Evolutionary conservation across 345 rosid genomes (phyloP).

Genomic region (Excoecaria cochinchinensis): DNA sequence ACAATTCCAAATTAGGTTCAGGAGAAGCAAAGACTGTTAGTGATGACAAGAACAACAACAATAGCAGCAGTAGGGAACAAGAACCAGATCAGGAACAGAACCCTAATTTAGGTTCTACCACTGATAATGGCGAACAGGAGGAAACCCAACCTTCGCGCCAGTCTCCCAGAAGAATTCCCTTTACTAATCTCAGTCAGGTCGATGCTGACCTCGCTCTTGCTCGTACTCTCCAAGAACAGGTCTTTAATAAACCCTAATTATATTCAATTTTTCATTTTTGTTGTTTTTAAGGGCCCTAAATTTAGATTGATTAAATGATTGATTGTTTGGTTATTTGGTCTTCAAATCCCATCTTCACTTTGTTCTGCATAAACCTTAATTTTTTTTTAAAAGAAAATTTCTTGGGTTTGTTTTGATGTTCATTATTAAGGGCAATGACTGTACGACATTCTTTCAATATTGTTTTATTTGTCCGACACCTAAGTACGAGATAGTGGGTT

Average conservation of each 20-base stretch:
- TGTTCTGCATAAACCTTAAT: background rate
- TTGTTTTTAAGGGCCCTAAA: background rate
- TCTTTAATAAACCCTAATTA: slow-evolving; percentile 14
- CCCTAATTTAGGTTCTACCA: slow-evolving; percentile 32
- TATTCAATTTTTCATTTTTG: background rate
- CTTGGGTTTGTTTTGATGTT: background rate
- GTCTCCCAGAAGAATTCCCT: slow-evolving; percentile 65
- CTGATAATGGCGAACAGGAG: slow-evolving; percentile 19
- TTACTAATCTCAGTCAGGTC: slow-evolving; percentile 72
- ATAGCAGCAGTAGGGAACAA: slow-evolving; percentile 9
- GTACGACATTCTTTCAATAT: background rate
- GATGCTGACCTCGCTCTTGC: slow-evolving; percentile 97
- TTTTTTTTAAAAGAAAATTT: background rate
- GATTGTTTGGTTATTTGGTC: background rate
- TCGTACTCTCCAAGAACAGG: slow-evolving; percentile 91
- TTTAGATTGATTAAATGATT: background rate
- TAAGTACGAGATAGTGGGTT: background rate
- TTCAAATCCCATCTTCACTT: background rate
- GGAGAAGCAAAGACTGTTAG: slow-evolving; percentile 25
- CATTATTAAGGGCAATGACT: background rate
- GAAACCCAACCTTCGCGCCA: slow-evolving; percentile 29
- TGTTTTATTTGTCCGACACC: background rate
- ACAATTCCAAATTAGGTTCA: slow-evolving; percentile 21
- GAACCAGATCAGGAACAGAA: slow-evolving; percentile 22
- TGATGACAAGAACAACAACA: slow-evolving; percentile 15